Conservation (phyloP, 306 rosid genomes). For the Gillenia trifoliata region DNA sequence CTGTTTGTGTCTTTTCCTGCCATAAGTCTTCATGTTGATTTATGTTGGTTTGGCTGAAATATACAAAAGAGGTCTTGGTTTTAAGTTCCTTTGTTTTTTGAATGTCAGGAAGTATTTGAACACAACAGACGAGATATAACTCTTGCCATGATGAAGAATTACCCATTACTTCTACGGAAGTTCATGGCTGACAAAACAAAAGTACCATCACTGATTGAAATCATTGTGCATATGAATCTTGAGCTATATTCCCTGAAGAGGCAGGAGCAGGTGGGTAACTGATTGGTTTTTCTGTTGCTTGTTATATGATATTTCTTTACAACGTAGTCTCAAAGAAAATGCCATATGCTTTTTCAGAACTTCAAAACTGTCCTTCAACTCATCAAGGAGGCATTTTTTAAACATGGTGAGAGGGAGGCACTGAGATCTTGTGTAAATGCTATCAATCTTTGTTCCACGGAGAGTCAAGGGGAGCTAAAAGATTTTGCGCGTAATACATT, state of each 20-base stretch:
- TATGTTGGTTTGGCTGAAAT: not conserved
- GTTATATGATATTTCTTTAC: constrained; percentile 15
- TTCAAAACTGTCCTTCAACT: constrained; percentile 79
- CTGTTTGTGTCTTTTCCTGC: constrained; percentile 14
- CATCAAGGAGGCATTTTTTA: constrained; percentile 82
- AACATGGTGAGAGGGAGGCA: constrained; percentile 83
- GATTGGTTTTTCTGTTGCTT: constrained; percentile 12
- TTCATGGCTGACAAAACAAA: constrained; percentile 86
- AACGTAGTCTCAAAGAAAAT: constrained; percentile 15
- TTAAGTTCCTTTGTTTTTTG: not conserved
- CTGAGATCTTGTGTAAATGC: constrained; percentile 85
- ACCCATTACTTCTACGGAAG: constrained; percentile 79
- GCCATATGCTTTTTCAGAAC: constrained; percentile 45
- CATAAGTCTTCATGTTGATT: not conserved
- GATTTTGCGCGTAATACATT: constrained; percentile 75
- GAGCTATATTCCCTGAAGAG: constrained; percentile 81
- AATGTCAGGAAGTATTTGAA: constrained; percentile 70
- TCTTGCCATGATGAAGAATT: constrained; percentile 76
- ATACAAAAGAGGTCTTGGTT: not conserved
- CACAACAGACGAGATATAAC: constrained; percentile 78
- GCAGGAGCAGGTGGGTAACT: constrained; percentile 72
- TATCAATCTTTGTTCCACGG: constrained; percentile 55
- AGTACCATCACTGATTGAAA: constrained; percentile 70
- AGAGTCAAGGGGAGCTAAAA: constrained; percentile 91
- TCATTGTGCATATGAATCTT: constrained; percentile 75